Evolutionary conservation across 2,329 filamentous ascomycete species (phyloP).

Genomic region (Trichoderma pleuroti): DNA sequence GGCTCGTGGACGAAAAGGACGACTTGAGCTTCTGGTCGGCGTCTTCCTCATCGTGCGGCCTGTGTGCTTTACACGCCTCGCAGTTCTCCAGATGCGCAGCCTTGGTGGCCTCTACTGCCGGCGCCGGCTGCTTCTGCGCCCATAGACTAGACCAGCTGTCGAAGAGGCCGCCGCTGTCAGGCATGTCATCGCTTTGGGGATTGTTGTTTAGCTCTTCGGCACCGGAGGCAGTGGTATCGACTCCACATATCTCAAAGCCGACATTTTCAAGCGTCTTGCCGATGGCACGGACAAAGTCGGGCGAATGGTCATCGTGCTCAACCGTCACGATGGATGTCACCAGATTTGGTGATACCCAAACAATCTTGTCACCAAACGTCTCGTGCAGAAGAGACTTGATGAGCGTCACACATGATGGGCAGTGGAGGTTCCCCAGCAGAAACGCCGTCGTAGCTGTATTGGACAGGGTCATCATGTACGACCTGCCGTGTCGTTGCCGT

Average conservation of each 20-base stretch:
- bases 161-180: conserved; percentile 24
- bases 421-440: conserved; percentile 72
- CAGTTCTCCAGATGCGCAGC: conserved; percentile 39
- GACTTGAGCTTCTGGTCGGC: conserved; percentile 2
- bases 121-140: conserved; percentile 27
- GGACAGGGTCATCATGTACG: conserved; percentile 29
- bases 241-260: conserved; percentile 57
- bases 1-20: not conserved
- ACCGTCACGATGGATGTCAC: conserved; percentile 67
- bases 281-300: conserved; percentile 43
- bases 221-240: conserved; percentile 38
- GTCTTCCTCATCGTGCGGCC: conserved; percentile 15
- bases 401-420: conserved; percentile 66
- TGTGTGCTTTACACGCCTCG: conserved; percentile 32
- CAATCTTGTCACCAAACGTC: conserved; percentile 43
- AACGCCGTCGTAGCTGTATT: conserved; percentile 53
- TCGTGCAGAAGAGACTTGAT: conserved; percentile 58
- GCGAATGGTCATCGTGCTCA: conserved; percentile 45
- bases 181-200: conserved; percentile 25
- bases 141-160: conserved; percentile 34
- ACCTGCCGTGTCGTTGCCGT: not conserved
- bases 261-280: conserved; percentile 49
- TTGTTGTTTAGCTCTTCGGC: conserved; percentile 29
- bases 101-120: conserved; percentile 26
- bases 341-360: conserved; percentile 65